Conservation (phyloP, 148 eudicot species). For the Fagopyrum homotropicum region DNA sequence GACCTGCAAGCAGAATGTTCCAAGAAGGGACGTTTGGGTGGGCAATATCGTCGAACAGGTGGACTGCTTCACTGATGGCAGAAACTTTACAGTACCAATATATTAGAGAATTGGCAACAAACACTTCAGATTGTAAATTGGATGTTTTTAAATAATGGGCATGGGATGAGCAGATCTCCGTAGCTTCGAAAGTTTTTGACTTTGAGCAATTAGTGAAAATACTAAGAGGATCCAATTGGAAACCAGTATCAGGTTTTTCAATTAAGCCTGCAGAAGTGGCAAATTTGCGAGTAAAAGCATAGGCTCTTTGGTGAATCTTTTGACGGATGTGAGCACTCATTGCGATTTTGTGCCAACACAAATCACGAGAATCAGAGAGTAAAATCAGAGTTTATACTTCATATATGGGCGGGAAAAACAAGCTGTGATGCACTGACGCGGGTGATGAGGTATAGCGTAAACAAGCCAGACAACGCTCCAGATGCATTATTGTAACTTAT, state of each 20-base stretch:
- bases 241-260: slow-evolving; percentile 18
- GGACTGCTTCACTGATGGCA: slow-evolving; percentile 36
- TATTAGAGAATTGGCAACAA: slow-evolving; percentile 37
- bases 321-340: slow-evolving; percentile 30
- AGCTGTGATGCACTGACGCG: too few relatives aligned
- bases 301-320: slow-evolving; percentile 20
- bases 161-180: slow-evolving; percentile 34
- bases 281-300: slow-evolving; percentile 18
- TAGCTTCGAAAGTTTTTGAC: slow-evolving; percentile 23
- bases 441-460: too few relatives aligned
- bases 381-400: background rate
- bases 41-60: slow-evolving; percentile 60
- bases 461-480: too few relatives aligned
- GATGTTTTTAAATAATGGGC: slow-evolving; percentile 36
- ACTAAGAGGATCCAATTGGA: slow-evolving; percentile 24
- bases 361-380: background rate
- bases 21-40: slow-evolving; percentile 38
- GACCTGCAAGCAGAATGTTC: slow-evolving; percentile 63
- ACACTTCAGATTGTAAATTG: slow-evolving; percentile 18
- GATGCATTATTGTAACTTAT: too few relatives aligned
- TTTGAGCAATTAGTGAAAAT: slow-evolving; percentile 31
- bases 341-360: background rate
- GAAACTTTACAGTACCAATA: slow-evolving; percentile 33
- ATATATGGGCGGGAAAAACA: background rate
- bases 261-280: slow-evolving; percentile 22